Base-by-base conservation (phyloP, 768 basidiomycete species). In the Rhodotorula babjevae region DNA sequence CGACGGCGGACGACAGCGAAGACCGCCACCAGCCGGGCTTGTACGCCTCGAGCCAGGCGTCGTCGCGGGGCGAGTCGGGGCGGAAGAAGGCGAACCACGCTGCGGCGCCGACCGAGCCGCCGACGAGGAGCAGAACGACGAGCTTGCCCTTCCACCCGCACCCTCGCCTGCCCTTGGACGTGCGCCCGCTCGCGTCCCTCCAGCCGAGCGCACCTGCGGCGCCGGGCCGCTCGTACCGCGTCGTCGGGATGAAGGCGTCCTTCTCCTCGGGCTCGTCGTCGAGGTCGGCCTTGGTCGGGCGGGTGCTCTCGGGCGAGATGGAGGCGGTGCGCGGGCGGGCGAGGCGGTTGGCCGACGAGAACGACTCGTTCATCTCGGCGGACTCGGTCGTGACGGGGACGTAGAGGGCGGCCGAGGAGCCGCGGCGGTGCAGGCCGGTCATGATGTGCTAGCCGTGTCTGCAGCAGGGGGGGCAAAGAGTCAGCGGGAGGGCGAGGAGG, bases 211-310 rank as follows among this genome's bases (percentile, higher is more conserved):
- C 29, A 6, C 44, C 56, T 1, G 18, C 3, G 8, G 50, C 23
- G 7, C 66, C 65, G 8, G 46, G 56, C 0, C 59, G 36, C 33
- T 65, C 56, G 36, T 59, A 66, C 46, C 18, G 33, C 63, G 63
- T 23, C 42, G 27, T 18, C 14, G 60, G 31, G 55, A 67, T 50
- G 21, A 67, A 47, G 0, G 62, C 62, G 21, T 63, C 71, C 49
- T 72, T 72, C 63, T 72, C 71, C 47, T 67, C 71, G 33, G 47
- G 49, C 59, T 63, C 65, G 1, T 63, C 65, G 1, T 67, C 71
- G 49, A 65, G 65, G 2, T 33, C 57, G 27, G 7, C n/a, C n/a
- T 55, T 55, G n/a, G 53, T n/a, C 15, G 53, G 53, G n/a, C 53
- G 53, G n/a, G 53, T 55, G 53, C n/a, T 29, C 55, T 25, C 21